Evolutionary conservation across 331 rosid species (phyloP), one percentile per base, ranked within the genome.

Genomic region (Spiraea crenata): DNA sequence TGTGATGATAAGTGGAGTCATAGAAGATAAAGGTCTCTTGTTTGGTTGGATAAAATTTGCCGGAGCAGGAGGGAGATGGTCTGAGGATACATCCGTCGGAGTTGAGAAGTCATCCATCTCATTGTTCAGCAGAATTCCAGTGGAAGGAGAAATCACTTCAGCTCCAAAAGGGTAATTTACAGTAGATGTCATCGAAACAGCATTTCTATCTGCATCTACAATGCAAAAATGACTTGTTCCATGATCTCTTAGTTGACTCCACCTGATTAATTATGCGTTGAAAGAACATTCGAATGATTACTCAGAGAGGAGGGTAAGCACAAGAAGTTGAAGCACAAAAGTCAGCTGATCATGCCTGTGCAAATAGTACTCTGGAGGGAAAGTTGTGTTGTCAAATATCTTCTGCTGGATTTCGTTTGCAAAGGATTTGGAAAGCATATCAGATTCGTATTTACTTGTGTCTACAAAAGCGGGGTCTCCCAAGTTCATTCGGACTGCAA

Each of bases 161-260:
- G 84, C 88, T 41, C 97, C 99, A 74, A 93, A 93, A 57, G 69
- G 65, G 63, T 17, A 52, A 71, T 93, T 89, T 63, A 91, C 95
- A 0, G 88, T 79, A 19, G 91, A 80, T 72, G 99, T 93, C 76
- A 93, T 58, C 6, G 99, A 89, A 4, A 93, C 96, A 5, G 95
- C 97, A 63, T 93, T 93, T 79, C 99, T 79, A 50, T 91, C 99
- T 68, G 84, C 85, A 77, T 93, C 97, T 64, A 93, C 96, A 57
- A 93, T 71, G 79, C 99, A 87, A 76, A 91, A 83, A 86, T 93
- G 99, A 65, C 97, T 93, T 35, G 97, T 93, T 74, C 99, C 99
- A 10, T 86, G 90, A 80, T 93, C 97, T 81, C 87, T 80, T 16
- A 93, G 90, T 80, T 91, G 99, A 83, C 83, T 83, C 97, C 99